Base-by-base conservation (phyloP, 192 early-diverging fungal species). In the Cladochytrium replicatum region DNA sequence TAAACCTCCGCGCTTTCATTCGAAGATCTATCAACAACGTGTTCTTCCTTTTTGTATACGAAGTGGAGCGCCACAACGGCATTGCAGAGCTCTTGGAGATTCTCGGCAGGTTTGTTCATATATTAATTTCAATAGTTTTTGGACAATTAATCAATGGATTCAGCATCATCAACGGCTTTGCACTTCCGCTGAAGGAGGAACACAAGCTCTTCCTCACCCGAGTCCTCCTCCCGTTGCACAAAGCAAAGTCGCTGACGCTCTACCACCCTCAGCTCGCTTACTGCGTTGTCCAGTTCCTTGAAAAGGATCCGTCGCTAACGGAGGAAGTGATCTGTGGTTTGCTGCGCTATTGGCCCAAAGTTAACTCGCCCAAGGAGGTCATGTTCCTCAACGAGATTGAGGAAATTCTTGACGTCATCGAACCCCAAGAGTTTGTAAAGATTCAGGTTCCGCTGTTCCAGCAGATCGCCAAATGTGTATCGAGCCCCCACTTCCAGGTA, bases 161-260 rank as follows among this genome's bases (percentile, higher is more conserved):
- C 46, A 99, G 96, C 71, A 99, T 99, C 55, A 99, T 99, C 70
- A 99, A 99, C 63, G 96, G 96, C 15, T 99, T 99, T 62, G 93
- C 96, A 1, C 72, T 97, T 22, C 96, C 96, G 32, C 73, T 99
- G 31, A 99, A 99, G 64, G 91, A 97, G 46, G 96, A 99, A 71
- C 96, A 99, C 73, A 91, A 94, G 68, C 84, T 83, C 23, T 99
- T 99, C 67, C 61, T 99, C 43, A 83, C 83, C 40, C 77, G 85
- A 42, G 94, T 95, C 19, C 75, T 99, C 50, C 68, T 99, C 48
- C 96, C 96, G 6, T 67, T 99, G 43, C 96, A 99, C 71, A 97
- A 97, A 58, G 87, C 89, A 4, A 86, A 89, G 30, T 91, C 93
- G 11, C 73, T 99, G 63, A 82, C 85, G 0, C 66, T 97, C 52